Conservation (phyloP, 2,329 filamentous ascomycete genomes). For the Beauveria brongniartii region DNA sequence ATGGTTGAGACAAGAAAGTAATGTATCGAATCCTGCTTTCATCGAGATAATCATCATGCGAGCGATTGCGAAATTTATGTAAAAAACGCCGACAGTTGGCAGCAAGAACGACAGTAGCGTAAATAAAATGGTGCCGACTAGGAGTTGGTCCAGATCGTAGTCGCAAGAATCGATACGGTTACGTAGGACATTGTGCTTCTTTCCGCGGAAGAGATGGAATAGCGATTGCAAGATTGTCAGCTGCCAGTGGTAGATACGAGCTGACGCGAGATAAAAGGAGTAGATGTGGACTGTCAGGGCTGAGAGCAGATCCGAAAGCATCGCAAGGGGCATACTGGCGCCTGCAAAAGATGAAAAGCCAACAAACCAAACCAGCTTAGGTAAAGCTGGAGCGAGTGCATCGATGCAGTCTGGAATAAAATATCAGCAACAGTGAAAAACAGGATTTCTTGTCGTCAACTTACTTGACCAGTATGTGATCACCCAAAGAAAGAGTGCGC, state of each 20-base stretch:
- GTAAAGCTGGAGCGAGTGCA: constrained; percentile 70
- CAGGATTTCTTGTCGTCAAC: constrained; percentile 19
- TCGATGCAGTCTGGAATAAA: constrained; percentile 57
- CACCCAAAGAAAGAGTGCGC: constrained; percentile 94
- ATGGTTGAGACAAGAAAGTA: constrained; percentile 90
- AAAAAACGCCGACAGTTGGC: constrained; percentile 93
- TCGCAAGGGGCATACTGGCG: constrained; percentile 91
- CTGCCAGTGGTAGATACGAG: constrained; percentile 97
- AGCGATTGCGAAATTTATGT: constrained; percentile 88
- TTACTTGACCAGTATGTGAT: constrained; percentile 94
- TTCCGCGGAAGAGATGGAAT: constrained; percentile 97
- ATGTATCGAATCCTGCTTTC: constrained; percentile 85
- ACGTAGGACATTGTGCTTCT: constrained; percentile 93
- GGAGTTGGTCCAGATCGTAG: constrained; percentile 93
- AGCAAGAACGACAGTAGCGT: constrained; percentile 91
- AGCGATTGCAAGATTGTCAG: constrained; percentile 91
- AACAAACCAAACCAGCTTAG: constrained; percentile 81
- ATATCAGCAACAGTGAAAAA: neutral
- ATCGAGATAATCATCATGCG: constrained; percentile 91
- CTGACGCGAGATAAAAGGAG: constrained; percentile 94
- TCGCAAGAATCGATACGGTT: constrained; percentile 98
- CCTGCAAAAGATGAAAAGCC: constrained; percentile 93
- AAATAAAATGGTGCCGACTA: constrained; percentile 93
- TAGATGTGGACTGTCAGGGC: constrained; percentile 93
- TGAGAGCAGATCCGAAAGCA: constrained; percentile 90